Evolutionary conservation across 345 rosid species (phyloP).

Genomic region (Lumnitzera racemosa): DNA sequence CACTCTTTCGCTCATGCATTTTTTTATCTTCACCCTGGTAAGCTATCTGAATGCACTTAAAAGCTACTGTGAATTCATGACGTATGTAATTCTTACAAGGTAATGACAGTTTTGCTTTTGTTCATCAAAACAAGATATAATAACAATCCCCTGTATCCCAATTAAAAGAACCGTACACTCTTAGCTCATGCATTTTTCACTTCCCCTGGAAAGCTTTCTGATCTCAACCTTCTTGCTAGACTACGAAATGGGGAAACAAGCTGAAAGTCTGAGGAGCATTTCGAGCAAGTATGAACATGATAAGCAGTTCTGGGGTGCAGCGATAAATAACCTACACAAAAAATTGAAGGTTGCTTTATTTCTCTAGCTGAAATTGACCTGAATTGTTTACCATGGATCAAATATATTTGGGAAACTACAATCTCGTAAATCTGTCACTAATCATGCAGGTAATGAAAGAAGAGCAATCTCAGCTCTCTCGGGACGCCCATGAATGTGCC

Average conservation of each 20-base stretch:
- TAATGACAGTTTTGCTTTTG: too few relatives aligned
- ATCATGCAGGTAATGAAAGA: conserved; percentile 60
- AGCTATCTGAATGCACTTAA: not conserved
- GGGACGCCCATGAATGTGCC: conserved; percentile 73
- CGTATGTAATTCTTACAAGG: not conserved
- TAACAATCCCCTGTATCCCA: too few relatives aligned
- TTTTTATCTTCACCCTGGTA: too few relatives aligned
- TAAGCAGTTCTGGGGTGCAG: conserved; percentile 49
- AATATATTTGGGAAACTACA: not conserved
- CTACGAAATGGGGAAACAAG: conserved; percentile 63
- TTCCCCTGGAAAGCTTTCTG: not conserved
- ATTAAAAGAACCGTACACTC: too few relatives aligned
- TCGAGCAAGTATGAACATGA: conserved; percentile 48
- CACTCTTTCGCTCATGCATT: too few relatives aligned
- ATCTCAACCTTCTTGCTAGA: conserved; percentile 26
- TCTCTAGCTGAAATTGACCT: conserved; percentile 3
- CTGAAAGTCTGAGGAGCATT: conserved; percentile 47
- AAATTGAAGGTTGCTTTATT: conserved; percentile 46
- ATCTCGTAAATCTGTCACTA: conserved; percentile 7
- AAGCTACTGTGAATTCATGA: not conserved
- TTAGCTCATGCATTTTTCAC: too few relatives aligned
- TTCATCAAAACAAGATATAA: too few relatives aligned
- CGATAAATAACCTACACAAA: conserved; percentile 42
- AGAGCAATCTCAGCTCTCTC: conserved; percentile 71
- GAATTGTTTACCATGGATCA: not conserved